Base-by-base conservation (phyloP, 768 basidiomycete genomes). In the Termitomyces titanicus region DNA sequence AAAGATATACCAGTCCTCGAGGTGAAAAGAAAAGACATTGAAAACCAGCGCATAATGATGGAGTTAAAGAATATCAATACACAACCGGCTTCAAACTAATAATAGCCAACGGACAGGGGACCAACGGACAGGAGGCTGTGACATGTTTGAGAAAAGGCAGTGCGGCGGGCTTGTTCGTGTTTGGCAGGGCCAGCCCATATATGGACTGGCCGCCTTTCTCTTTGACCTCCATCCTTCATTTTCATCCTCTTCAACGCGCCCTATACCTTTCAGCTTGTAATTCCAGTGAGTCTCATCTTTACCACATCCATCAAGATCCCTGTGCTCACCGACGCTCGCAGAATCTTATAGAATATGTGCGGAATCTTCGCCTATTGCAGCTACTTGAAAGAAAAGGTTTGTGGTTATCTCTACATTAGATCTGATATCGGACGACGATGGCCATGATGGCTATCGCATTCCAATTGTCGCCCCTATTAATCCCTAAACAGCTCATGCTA, bases 281-380 rank as follows among this genome's bases (percentile, higher is more conserved):
- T 35, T 51, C 58, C 37, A 49, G 60, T 62, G 55, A 64, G 61
- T 58, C 54, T n/a, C 2, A 33, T 12, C 2, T 13, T 27, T 15
- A 15, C 2, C 5, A 40, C 25, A 31, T 46, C 27, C 29, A 33
- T 7, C 20, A 35, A 31, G 47, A 55, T 55, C 38, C 24, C 38
- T 9, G n/a, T 20, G 20, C 54, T 40, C 3, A 38, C 25, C 40
- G 22, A 35, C 18, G 37, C 34, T 44, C 20, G 13, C n/a, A 37
- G 44, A 51, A 42, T 51, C 27, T 29, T 37, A 15, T 47, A 40
- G 54, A 50, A 22, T 37, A 72, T 92, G 92, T 94, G 92, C 74
- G 95, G 95, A 74, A 98, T 98, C 76, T 98, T 98, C 70, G 91
- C 81, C 54, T 98, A 97, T 75, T 94, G 92, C 80, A 95, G 85